These are phyloP conservation scores for Lepidium aucheri DNA, from an alignment of 345 rosid species.

Conservation along the genomic window DNA sequence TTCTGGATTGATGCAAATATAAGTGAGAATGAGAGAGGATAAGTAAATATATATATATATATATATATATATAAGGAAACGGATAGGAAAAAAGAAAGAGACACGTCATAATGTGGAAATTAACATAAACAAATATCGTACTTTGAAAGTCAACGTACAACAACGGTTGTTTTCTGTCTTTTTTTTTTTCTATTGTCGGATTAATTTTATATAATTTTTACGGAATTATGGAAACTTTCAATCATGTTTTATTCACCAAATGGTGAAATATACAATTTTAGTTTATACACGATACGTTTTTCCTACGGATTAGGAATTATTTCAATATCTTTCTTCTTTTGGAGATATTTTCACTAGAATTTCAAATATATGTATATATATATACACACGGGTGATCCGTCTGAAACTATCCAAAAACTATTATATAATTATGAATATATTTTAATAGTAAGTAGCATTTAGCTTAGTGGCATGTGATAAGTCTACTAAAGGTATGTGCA, in stretches of 20 bases:
- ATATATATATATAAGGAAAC: background rate
- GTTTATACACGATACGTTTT: conserved; percentile 1
- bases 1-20: background rate
- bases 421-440: background rate
- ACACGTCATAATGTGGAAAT: conserved; percentile 7
- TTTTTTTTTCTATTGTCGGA: background rate
- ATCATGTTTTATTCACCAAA: background rate
- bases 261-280: background rate
- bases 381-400: too few species aligned
- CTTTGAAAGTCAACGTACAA: conserved; percentile 27
- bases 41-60: background rate
- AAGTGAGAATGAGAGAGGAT: background rate
- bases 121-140: background rate
- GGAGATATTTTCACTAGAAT: too few species aligned
- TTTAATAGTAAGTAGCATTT: too few species aligned
- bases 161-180: conserved; percentile 18
- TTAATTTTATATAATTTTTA: background rate
- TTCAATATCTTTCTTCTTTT: conserved; percentile 1
- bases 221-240: background rate
- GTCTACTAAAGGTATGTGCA: too few species aligned
- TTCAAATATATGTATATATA: too few species aligned
- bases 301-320: background rate
- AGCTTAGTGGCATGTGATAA: too few species aligned
- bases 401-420: too few species aligned
- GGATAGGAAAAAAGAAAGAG: conserved; percentile 3